phyloP scores from a whole-genome alignment of 2,329 filamentous ascomycete genomes.

The Trichophyton mentagrophytes region DNA sequence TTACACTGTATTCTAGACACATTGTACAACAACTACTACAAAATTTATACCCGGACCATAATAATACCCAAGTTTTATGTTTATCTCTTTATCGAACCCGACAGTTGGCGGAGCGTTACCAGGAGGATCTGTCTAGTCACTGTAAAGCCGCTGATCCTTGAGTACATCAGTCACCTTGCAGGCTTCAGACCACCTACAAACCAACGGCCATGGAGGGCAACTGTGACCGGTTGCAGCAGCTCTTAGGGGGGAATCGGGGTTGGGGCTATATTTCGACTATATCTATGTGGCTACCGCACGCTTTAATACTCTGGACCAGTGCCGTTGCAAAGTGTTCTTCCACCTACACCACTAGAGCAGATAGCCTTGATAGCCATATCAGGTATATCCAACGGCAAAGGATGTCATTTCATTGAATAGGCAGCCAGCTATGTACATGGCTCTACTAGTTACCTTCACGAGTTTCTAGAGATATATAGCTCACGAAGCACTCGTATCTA shows the following conservation, averaged over 20 bases:
- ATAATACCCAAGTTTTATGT: neutral
- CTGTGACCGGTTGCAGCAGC: constrained; percentile 74
- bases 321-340: constrained; percentile 81
- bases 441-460: no score
- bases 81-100: neutral
- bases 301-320: constrained; percentile 92
- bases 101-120: constrained; percentile 91
- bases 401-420: constrained; percentile 41
- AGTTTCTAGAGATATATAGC: no score
- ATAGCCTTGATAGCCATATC: constrained; percentile 92
- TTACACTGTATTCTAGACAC: neutral
- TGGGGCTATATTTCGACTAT: constrained; percentile 63
- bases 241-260: constrained; percentile 80
- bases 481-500: neutral
- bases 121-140: constrained; percentile 48
- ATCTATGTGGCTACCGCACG: constrained; percentile 47
- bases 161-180: constrained; percentile 91
- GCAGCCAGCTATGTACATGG: no score
- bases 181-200: constrained; percentile 61
- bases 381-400: constrained; percentile 62
- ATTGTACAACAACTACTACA: neutral
- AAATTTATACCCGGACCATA: neutral
- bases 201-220: constrained; percentile 93
- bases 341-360: constrained; percentile 84
- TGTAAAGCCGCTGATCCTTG: neutral